Conservation (phyloP, 2,329 filamentous ascomycete species). For the Fusarium devonianum region DNA sequence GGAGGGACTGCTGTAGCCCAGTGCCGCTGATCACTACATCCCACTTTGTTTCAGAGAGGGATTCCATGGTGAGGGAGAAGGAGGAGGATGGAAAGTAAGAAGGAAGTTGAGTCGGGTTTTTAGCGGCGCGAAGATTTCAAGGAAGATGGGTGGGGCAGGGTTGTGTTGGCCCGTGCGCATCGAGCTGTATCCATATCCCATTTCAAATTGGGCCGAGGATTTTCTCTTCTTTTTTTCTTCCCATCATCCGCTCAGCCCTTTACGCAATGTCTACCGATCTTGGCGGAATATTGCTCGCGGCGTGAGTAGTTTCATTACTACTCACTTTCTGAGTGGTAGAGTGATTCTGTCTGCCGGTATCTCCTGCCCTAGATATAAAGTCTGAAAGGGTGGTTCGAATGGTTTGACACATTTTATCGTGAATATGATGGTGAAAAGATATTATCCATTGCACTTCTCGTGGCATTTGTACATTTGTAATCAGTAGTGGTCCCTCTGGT, state of each 20-base stretch:
- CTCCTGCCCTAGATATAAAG: slow-evolving; percentile 81
- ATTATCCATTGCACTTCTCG: too few relatives aligned
- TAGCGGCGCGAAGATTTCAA: slow-evolving; percentile 26
- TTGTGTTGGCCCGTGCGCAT: slow-evolving; percentile 35
- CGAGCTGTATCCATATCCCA: slow-evolving; percentile 15
- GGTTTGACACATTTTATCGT: slow-evolving; percentile 69
- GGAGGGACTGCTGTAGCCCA: slow-evolving; percentile 78
- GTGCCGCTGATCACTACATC: slow-evolving; percentile 83
- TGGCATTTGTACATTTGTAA: not conserved
- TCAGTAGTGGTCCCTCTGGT: not conserved
- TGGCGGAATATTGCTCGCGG: slow-evolving; percentile 39
- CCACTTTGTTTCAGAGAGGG: slow-evolving; percentile 76
- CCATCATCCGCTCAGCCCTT: slow-evolving; percentile 43
- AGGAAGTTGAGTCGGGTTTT: slow-evolving; percentile 22
- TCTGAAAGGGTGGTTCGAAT: slow-evolving; percentile 86
- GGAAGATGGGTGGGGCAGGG: slow-evolving; percentile 36
- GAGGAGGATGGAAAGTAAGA: slow-evolving; percentile 16
- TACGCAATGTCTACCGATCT: slow-evolving; percentile 42
- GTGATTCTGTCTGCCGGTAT: slow-evolving; percentile 75
- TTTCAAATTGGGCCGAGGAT: slow-evolving; percentile 31
- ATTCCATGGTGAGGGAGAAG: slow-evolving; percentile 67
- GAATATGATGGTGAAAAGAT: slow-evolving; percentile 3
- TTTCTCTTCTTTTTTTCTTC: slow-evolving; percentile 39
- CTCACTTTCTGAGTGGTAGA: slow-evolving; percentile 67
- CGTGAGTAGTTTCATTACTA: slow-evolving; percentile 62